These are phyloP conservation scores for Hypomyces rosellus DNA, from an alignment of 2,329 filamentous ascomycete species.

Conservation along the genomic window DNA sequence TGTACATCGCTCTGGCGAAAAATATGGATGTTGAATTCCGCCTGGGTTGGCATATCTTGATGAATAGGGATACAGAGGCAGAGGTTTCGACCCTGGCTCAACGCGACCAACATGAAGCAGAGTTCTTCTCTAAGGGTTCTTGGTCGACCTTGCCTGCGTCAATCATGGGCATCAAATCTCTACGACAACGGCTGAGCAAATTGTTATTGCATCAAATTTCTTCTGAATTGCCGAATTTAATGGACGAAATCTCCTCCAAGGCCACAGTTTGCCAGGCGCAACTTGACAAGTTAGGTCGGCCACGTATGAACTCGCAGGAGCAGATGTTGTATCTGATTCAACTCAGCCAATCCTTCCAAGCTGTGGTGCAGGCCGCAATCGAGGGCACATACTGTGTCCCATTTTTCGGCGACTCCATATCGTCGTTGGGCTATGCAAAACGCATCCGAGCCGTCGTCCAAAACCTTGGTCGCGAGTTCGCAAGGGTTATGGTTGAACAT, in stretches of 20 bases:
- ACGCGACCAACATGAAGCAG: conserved; percentile 33
- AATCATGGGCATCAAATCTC: conserved; percentile 39
- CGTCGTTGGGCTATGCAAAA: conserved; percentile 28
- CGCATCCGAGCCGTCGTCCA: conserved; percentile 51
- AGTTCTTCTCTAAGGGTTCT: conserved; percentile 37
- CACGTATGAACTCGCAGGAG: conserved; percentile 38
- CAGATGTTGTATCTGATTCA: conserved; percentile 42
- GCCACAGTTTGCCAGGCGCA: conserved; percentile 27
- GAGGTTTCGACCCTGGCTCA: conserved; percentile 21
- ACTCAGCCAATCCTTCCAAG: conserved; percentile 38
- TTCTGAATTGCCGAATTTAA: conserved; percentile 37
- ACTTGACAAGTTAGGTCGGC: conserved; percentile 42
- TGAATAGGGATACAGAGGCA: conserved; percentile 38
- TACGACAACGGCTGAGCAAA: conserved; percentile 44
- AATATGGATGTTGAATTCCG: conserved; percentile 42
- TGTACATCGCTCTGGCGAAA: conserved; percentile 35
- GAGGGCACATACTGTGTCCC: conserved; percentile 46
- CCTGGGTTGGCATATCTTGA: conserved; percentile 49
- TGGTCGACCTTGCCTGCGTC: conserved; percentile 32
- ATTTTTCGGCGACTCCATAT: conserved; percentile 41
- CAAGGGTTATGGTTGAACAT: conserved; percentile 30
- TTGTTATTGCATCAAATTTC: conserved; percentile 44
- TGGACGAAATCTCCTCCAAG: conserved; percentile 35
- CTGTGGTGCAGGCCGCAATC: conserved; percentile 38
- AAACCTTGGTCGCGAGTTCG: conserved; percentile 42